Evolutionary conservation across 495 filamentous ascomycete species (phyloP), one percentile per base, ranked within the genome.

Genomic region (Penicillium riverlandense): DNA sequence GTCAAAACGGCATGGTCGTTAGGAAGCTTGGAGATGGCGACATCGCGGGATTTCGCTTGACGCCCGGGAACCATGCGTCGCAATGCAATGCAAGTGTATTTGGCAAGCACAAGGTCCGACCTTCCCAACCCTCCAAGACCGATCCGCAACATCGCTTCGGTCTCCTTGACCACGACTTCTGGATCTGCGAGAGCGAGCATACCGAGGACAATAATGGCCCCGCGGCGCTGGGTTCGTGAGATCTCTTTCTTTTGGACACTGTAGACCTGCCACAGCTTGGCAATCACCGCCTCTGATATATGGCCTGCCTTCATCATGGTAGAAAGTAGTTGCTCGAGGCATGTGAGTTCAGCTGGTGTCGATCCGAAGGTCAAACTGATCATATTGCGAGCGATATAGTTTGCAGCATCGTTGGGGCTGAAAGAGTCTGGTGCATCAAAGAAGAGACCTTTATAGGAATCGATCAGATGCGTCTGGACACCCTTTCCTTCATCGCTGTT

Each of bases 401-500:
- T 97, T 16, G 92, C 92, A 8, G 89, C 79, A 59, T 97, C 92
- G 55, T 96, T 97, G 7, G 79, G 74, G 15, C 69, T 86, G 65
- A 95, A 96, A 29, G 77, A 78, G 39, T 88, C 86, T 0, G 92
- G 92, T 1, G 92, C 90, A 60, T 91, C 85, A 53, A 99, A 97
- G 67, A 96, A 99, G 7, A 99, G 74, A 12, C 86, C 80, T 62
- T 86, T 92, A 71, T 99, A 99, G 58, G 88, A 95, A 50, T 97
- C 94, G 47, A 99, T 96, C 12, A 99, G 77, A 65, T 97, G 94
- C 2, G 86, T 86, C 57, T 97, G 92, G 2, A 99, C 90, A 36
- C 92, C 92, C 65, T 99, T 99, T 44, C 92, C 92, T 73, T 99
- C 92, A 56, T 99, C 92, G 54, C 87, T 96, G 65, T 96, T 97